Evolutionary conservation across 2,329 filamentous ascomycete species (phyloP), one percentile per base, ranked within the genome.

Genomic region (Exophiala phaeomuriformis): DNA sequence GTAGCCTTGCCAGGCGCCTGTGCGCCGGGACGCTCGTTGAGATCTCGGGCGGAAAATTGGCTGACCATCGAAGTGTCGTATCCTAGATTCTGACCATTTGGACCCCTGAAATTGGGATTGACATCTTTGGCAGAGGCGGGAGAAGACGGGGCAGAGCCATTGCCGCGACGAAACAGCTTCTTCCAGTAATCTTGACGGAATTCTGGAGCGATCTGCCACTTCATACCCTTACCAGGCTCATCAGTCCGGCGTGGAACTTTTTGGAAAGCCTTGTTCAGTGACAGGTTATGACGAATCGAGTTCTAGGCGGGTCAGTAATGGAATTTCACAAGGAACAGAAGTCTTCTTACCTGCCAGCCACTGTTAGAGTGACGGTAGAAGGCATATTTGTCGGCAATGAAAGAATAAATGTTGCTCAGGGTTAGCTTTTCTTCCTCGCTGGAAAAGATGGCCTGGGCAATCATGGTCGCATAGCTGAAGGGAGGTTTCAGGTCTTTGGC

Each of bases 211-310:
- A 98, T 90, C 70, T 91, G 88, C 93, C 93, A 98, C 68, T 97
- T 97, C 90, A 96, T 97, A 30, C 93, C 93, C 69, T 98, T 98
- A 8, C 93, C 93, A 27, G 93, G 93, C 68, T 98, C 93, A 63
- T 97, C 89, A 0, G 90, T 95, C 10, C 88, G 85, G 44, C 93
- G 84, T 2, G 93, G 87, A 5, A 95, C 86, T 69, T 98, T 98
- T 63, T 90, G 84, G 65, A 98, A 98, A 0, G 86, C 83, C 68
- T 96, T 95, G 69, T 95, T 97, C 40, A 98, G 73, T 1, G 93
- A 97, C 9, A 98, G 72, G 64, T 98, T 98, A 68, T 98, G 93
- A 8, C 93, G 85, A 61, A 98, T 98, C 0, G 90, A 96, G 68
- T 98, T 98, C 82, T 89, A 29, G 3, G 10, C 46, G 10, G 27